Evolutionary conservation across 2,329 filamentous ascomycete genomes (phyloP), one percentile per base, ranked within the genome.

Genomic region (Aspergillus viridinutans): DNA sequence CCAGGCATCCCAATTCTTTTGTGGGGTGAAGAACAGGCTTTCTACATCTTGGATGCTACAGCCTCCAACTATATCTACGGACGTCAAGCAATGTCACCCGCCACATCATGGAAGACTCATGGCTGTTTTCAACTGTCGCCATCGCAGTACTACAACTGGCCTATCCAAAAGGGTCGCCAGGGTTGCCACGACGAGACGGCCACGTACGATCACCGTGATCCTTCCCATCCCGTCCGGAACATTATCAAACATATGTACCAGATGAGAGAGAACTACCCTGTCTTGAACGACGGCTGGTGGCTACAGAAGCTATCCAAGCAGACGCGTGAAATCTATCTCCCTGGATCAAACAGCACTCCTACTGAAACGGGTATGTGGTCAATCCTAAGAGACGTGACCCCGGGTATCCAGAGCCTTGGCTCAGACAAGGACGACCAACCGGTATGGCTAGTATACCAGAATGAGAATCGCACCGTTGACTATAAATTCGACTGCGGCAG

Each of bases 21-120:
- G 17, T 88, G 83, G 82, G 85, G 85, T 20, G 85, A 88, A 66
- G 85, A 88, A 65, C 85, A 88, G 69, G 82, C 81, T 0, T 85
- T 84, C 59, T 87, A 87, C 62, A 73, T 86, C 0, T 72, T 87
- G 2, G 85, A 88, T 65, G 86, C 83, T 57, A 86, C 85, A 0
- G 85, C 85, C 4, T 74, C 75, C 56, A 87, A 88, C 64, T 88
- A 88, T 65, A 79, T 88, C 45, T 88, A 84, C 66, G 85, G 85
- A 21, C 81, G 85, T 62, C 82, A 85, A 66, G 74, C 85, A 1
- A 86, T 88, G 80, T 81, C 82, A 8, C 79, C 83, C 2, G 77
- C 83, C 2, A 80, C 80, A 2, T 85, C 85, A 2, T 88, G 85
- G 85, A 82, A 85, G 62, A 77, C 80, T 38, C 85, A 88, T 62